Evolutionary conservation across 202 grass and related monocot genomes (phyloP).

Genomic region (Setaria italica): DNA sequence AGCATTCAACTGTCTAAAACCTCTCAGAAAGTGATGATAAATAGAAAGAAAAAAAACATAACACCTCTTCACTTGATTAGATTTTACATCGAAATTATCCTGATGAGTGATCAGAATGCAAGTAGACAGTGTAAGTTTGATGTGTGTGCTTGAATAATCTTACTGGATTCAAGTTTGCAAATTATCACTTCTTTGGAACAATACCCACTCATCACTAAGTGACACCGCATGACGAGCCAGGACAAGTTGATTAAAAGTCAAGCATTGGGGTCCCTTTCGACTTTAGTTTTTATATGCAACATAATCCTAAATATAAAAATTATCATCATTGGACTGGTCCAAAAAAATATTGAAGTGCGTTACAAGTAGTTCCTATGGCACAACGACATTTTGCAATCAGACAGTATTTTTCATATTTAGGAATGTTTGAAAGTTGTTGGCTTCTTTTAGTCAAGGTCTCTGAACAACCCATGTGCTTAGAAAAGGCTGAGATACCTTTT

Average conservation of each 20-base stretch:
- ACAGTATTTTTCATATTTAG: neutral
- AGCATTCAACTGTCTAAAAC: neutral
- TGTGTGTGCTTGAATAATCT: neutral
- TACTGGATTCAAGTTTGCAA: neutral
- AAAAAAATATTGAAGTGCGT: neutral
- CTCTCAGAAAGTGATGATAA: neutral
- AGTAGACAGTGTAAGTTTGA: neutral
- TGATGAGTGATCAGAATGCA: neutral
- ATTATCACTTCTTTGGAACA: neutral
- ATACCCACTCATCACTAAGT: neutral
- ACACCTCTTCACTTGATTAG: neutral
- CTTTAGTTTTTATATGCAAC: neutral
- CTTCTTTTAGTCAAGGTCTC: neutral
- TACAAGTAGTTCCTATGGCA: neutral
- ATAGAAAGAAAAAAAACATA: neutral
- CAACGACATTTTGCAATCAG: neutral
- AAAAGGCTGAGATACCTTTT: neutral
- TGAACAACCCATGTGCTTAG: neutral
- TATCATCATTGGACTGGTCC: neutral
- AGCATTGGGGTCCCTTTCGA: neutral
- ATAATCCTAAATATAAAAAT: neutral
- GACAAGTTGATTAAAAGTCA: neutral
- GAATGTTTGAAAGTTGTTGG: neutral
- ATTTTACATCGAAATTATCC: constrained; percentile 16
- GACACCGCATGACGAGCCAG: neutral